Evolutionary conservation across 2,329 filamentous ascomycete genomes (phyloP), one percentile per base, ranked within the genome.

Genomic region (Penicillium sp.): DNA sequence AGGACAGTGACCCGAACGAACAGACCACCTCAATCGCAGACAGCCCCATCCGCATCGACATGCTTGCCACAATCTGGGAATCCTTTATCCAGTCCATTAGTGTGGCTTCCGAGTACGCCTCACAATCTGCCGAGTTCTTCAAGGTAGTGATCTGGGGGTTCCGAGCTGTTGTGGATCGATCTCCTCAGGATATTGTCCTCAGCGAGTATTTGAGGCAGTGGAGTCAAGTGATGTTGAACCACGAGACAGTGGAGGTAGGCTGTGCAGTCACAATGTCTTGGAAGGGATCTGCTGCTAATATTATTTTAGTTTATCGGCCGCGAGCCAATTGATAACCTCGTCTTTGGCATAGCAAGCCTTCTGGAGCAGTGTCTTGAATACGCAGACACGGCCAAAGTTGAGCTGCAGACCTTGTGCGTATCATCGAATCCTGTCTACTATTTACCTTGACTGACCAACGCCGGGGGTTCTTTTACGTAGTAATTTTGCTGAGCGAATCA

Each of bases 401-500:
- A 56, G 9, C 45, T 71, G 18, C 58, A 70, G 29, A 67, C 67
- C 8, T 61, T 62, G 69, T 71, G 56, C 45, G 59, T 9, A 37
- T 18, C 1, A 28, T 26, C 24, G 18, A 6, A 9, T 9, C 13
- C 8, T 32, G 25, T 18, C 18, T 8, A 3, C 8, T 33, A 8
- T 34, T 4, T 32, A 5, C 13, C n/a, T 6, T 25, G 9, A 6
- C 9, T 27, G 29, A 18, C 37, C n/a, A n/a, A 12, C 18, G 3
- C 2, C 29, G 6, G 3, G 18, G 37, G n/a, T 9, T 11, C 12
- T 36, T 35, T 45, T 41, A 48, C 54, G 24, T 57, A 72, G 71
- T 41, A 59, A 65, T n/a, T 64, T 79, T 40, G 72, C 76, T 8
- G 70, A 73, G 44, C 67, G 69, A 3, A 63, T 90, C 1, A 81